These are phyloP conservation scores for Eucalyptus cladocalyx DNA, from an alignment of 345 rosid species.

Conservation along the genomic window DNA sequence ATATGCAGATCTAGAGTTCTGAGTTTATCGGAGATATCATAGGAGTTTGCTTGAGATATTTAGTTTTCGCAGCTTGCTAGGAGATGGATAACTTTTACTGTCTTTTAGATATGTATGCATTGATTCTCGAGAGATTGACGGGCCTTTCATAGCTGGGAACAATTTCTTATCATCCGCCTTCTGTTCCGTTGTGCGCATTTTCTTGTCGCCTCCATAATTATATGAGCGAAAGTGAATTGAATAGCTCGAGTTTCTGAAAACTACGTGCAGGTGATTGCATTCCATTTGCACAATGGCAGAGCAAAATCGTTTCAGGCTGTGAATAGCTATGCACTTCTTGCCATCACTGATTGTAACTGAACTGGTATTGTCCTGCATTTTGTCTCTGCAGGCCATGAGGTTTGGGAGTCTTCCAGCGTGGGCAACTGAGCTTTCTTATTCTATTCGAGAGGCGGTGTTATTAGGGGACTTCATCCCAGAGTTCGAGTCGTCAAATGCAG, in stretches of 20 bases:
- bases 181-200: background rate
- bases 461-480: slow-evolving; percentile 10
- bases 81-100: background rate
- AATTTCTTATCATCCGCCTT: background rate
- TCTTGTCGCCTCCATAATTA: background rate
- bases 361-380: background rate
- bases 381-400: slow-evolving; percentile 60
- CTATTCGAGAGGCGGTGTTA: slow-evolving; percentile 34
- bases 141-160: background rate
- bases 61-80: background rate
- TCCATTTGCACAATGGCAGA: background rate
- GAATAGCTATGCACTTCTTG: background rate
- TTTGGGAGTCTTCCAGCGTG: slow-evolving; percentile 83
- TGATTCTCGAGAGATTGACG: background rate
- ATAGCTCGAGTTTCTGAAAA: background rate
- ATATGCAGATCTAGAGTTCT: background rate
- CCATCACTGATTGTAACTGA: background rate
- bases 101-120: background rate
- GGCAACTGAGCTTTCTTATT: slow-evolving; percentile 44
- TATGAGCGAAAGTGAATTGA: background rate
- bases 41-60: background rate
- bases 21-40: background rate
- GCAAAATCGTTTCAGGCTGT: background rate
- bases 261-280: background rate
- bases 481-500: background rate